A percentile compares a stretch with the other conserved stretches of the same genome.
These are phyloP conservation scores for Cytidiella melzeri DNA, from an alignment of 768 basidiomycete species.

Conservation along the genomic window DNA sequence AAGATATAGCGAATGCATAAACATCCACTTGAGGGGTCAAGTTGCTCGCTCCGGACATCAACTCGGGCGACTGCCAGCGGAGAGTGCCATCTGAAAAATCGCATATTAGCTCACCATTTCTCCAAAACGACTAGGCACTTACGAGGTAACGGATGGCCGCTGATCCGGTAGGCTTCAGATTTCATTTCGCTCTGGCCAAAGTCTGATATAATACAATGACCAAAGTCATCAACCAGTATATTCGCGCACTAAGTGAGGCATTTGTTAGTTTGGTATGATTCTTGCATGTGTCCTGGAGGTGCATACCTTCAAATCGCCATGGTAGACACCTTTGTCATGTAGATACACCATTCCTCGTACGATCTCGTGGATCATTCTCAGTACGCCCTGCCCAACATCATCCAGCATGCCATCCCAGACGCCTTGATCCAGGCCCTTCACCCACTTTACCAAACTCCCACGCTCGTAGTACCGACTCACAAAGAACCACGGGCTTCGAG, in stretches of 20 bases:
- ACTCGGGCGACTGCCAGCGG: slow-evolving; percentile 37
- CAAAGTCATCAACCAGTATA: slow-evolving; percentile 63
- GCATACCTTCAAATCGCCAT: slow-evolving; percentile 76
- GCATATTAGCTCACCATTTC: neutral
- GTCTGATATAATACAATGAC: slow-evolving; percentile 69
- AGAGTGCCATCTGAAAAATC: slow-evolving; percentile 44
- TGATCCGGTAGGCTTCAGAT: slow-evolving; percentile 59
- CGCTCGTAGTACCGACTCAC: slow-evolving; percentile 69
- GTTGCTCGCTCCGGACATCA: slow-evolving; percentile 28
- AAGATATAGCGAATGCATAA: slow-evolving; percentile 35
- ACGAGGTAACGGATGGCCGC: slow-evolving; percentile 35
- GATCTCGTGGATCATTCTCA: slow-evolving; percentile 66
- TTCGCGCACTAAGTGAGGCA: slow-evolving; percentile 51
- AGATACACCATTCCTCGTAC: slow-evolving; percentile 80
- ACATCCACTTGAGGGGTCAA: slow-evolving; percentile 31
- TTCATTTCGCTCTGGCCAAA: slow-evolving; percentile 83
- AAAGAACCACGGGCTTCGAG: slow-evolving; percentile 20
- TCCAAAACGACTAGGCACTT: slow-evolving; percentile 10
- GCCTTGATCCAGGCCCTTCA: slow-evolving; percentile 30
- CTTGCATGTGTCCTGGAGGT: neutral
- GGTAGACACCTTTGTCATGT: slow-evolving; percentile 60
- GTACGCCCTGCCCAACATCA: slow-evolving; percentile 34
- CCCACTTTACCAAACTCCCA: slow-evolving; percentile 55
- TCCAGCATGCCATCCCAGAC: slow-evolving; percentile 18
- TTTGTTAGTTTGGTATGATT: neutral